Evolutionary conservation across 192 early-diverging fungal genomes (phyloP).

Genomic region (Irineochytrium annulatum): DNA sequence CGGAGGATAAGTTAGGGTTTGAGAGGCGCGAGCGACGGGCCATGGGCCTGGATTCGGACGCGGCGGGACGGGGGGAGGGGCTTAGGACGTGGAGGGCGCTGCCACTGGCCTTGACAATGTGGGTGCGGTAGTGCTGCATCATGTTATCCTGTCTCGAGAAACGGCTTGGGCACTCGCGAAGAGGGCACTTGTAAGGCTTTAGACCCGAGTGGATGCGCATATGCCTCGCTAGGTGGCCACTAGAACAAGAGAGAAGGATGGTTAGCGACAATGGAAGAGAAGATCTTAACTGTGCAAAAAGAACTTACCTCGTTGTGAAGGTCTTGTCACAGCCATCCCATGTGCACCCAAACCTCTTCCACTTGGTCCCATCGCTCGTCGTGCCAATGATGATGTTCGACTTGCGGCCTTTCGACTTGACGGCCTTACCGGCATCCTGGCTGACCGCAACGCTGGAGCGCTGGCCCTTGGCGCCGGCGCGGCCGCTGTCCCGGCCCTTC

Average conservation of each 20-base stretch:
- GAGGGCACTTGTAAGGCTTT: conserved; percentile 26
- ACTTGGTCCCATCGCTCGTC: not conserved
- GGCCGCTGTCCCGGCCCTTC: not conserved
- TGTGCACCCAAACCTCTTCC: not conserved
- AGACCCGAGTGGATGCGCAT: conserved; percentile 29
- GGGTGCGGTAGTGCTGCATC: conserved; percentile 41
- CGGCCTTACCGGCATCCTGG: no score
- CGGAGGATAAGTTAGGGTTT: no score
- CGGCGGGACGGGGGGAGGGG: no score
- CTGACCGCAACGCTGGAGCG: no score
- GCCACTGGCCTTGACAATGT: conserved; percentile 11
- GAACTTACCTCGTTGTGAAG: conserved; percentile 20
- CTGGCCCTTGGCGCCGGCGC: no score
- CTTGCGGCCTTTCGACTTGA: no score
- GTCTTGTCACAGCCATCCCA: conserved; percentile 9
- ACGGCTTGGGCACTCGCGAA: conserved; percentile 15
- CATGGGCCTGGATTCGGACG: no score
- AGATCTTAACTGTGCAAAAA: conserved; percentile 10
- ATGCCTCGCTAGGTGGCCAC: conserved; percentile 6
- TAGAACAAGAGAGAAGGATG: not conserved
- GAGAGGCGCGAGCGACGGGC: no score
- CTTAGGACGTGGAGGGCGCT: not conserved
- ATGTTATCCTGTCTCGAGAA: conserved; percentile 38
- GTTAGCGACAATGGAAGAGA: not conserved
- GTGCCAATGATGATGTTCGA: not conserved